Evolutionary conservation across 2,329 filamentous ascomycete species (phyloP), one percentile per base, ranked within the genome.

Genomic region (Microcera coccophila): DNA sequence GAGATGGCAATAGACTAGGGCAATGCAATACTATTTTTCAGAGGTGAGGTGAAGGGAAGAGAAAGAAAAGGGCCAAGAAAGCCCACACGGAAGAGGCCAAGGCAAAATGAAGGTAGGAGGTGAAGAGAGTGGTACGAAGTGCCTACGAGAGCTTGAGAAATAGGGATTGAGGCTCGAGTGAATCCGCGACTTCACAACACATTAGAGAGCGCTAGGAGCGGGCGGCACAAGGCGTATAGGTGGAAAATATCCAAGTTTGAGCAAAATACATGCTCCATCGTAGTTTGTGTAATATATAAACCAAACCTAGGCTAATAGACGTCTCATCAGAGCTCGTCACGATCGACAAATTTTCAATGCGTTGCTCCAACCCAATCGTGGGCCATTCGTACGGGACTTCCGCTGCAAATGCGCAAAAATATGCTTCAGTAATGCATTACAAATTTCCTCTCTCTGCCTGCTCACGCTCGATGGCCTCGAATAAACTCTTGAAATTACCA

Each of bases 381-480:
- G 31, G 8, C 22, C 20, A 8, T 32, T 16, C 15, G 12, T 15
- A 14, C 12, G 15, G 12, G 14, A 17, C 34, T 24, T 36, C 18
- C 14, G 10, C 32, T 8, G 18, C 33, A 18, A n/a, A 36, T 12
- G 20, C 7, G 11, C 9, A 8, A 32, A 34, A 20, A 26, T 36
- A 28, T 12, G 37, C 26, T 40, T 16, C n/a, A 10, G 19, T 29
- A 4, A 33, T 67, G 22, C 22, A n/a, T 17, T 67, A 87, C 67
- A 95, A 64, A 62, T 95, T 96, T 2, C 91, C 90, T 42, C 90
- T 75, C 65, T 85, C 74, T 35, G 82, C 89, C 74, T 96, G 91
- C 67, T 96, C 90, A 38, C 90, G 74, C 76, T 96, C 91, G 64
- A 96, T 94, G 3, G 91, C 90, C 74, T 96, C 90, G 59, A 96